A percentile compares a stretch with the other conserved stretches of the same genome.
These are phyloP conservation scores for Nannizziopsis barbatae DNA, from an alignment of 2,329 filamentous ascomycete species.

Conservation along the genomic window DNA sequence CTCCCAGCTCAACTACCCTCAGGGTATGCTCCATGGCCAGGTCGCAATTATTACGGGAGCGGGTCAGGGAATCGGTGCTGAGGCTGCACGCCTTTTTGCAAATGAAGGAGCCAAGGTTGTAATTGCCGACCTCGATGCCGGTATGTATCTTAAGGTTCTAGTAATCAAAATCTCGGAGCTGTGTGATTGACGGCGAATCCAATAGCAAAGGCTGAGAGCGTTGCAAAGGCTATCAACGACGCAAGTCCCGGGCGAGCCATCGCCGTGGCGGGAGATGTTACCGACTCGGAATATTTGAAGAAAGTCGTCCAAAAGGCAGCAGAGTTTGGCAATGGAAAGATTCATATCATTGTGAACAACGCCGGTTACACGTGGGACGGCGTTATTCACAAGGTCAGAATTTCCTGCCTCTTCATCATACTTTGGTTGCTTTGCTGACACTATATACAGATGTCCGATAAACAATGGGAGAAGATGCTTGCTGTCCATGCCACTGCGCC, in stretches of 20 bases:
- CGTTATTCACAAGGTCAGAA: conserved; percentile 64
- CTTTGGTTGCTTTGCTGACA: neutral
- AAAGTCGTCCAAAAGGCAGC: conserved; percentile 63
- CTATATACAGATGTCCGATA: conserved; percentile 57
- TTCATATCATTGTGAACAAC: conserved; percentile 86
- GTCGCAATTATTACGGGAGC: conserved; percentile 79
- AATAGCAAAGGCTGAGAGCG: conserved; percentile 55
- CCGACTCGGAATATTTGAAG: conserved; percentile 58
- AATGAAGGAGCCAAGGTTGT: conserved; percentile 81
- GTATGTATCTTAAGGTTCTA: conserved; percentile 34
- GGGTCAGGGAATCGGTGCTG: conserved; percentile 79
- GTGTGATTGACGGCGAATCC: neutral
- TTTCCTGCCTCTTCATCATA: too few species aligned
- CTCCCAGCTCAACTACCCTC: conserved; percentile 69
- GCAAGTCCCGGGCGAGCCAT: conserved; percentile 54
- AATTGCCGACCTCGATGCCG: conserved; percentile 67
- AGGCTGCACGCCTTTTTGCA: conserved; percentile 68
- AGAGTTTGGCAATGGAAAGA: conserved; percentile 73
- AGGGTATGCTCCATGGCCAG: conserved; percentile 66
- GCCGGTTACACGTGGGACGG: conserved; percentile 89
- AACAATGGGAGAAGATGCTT: conserved; percentile 83
- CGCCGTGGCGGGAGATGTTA: conserved; percentile 64
- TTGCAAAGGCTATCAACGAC: conserved; percentile 59
- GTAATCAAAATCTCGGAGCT: too few species aligned
- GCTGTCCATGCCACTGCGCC: conserved; percentile 74